Percentiles rank a stretch among this genome's conserved stretches.
phyloP scores from a whole-genome alignment of 2,329 filamentous ascomycete genomes.

The Trichoderma sp. region DNA sequence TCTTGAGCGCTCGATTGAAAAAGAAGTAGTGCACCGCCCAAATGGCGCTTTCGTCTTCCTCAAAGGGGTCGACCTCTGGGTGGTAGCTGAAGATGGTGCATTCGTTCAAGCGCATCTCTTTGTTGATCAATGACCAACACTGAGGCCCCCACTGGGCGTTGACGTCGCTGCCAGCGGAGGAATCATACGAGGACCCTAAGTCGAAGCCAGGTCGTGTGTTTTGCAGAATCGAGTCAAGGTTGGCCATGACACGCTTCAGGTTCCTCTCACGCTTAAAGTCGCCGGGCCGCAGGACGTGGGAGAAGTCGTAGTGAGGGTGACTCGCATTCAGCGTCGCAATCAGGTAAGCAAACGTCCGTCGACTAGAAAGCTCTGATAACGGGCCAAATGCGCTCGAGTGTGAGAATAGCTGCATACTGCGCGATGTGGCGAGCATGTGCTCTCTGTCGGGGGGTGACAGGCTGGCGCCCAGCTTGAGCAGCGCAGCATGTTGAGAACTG shows the following conservation, averaged over 20 bases:
- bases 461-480: constrained; percentile 80
- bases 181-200: constrained; percentile 39
- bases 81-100: constrained; percentile 89
- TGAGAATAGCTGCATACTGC: constrained; percentile 57
- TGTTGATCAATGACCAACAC: constrained; percentile 90
- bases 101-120: constrained; percentile 87
- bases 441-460: constrained; percentile 79
- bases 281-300: constrained; percentile 79
- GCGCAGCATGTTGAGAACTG: constrained; percentile 84
- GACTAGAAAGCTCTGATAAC: constrained; percentile 81
- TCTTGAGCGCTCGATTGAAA: constrained; percentile 88
- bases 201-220: constrained; percentile 71
- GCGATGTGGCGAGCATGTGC: constrained; percentile 67
- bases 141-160: constrained; percentile 76
- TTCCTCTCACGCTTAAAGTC: constrained; percentile 87
- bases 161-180: constrained; percentile 43
- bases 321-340: constrained; percentile 96
- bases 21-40: constrained; percentile 98
- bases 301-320: constrained; percentile 91
- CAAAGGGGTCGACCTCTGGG: constrained; percentile 85
- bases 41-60: constrained; percentile 87
- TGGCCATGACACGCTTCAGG: constrained; percentile 77
- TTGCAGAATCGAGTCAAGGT: constrained; percentile 80
- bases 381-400: constrained; percentile 90
- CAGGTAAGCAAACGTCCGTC: constrained; percentile 90